Evolutionary conservation across 306 rosid genomes (phyloP).

Genomic region (Quercus glauca): DNA sequence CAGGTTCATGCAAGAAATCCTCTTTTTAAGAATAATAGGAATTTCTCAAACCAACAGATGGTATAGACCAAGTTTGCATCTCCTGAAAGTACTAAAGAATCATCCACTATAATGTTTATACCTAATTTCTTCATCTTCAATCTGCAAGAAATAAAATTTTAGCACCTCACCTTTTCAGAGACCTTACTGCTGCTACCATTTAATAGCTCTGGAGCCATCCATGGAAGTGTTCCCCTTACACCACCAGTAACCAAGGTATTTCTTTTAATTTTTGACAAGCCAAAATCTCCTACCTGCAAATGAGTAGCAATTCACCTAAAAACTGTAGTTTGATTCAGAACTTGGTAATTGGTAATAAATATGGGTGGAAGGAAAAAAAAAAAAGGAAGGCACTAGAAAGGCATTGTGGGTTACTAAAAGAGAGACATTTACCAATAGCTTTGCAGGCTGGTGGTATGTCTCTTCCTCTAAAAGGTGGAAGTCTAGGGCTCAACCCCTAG

Average conservation of each 20-base stretch:
- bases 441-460: not conserved
- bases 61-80: not conserved
- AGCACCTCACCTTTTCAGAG: slow-evolving; percentile 71
- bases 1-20: not conserved
- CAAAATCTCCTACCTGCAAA: slow-evolving; percentile 88
- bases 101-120: not conserved
- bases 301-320: not conserved
- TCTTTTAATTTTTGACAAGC: slow-evolving; percentile 83
- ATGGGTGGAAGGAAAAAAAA: not conserved
- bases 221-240: slow-evolving; percentile 85
- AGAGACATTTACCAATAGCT: not conserved
- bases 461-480: not conserved
- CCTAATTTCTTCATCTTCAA: not conserved
- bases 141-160: not conserved
- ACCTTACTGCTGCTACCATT: slow-evolving; percentile 90
- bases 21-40: not conserved
- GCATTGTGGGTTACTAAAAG: not conserved
- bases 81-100: not conserved
- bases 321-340: not conserved
- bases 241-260: slow-evolving; percentile 89
- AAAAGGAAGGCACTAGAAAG: not conserved
- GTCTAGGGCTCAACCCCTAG: not conserved
- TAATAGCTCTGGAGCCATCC: slow-evolving; percentile 95
- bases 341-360: not conserved
- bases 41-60: not conserved